A percentile compares a stretch with the other conserved stretches of the same genome.
These are phyloP conservation scores for Aspergillus wentii DNA, from an alignment of 495 filamentous ascomycete species.

Conservation along the genomic window DNA sequence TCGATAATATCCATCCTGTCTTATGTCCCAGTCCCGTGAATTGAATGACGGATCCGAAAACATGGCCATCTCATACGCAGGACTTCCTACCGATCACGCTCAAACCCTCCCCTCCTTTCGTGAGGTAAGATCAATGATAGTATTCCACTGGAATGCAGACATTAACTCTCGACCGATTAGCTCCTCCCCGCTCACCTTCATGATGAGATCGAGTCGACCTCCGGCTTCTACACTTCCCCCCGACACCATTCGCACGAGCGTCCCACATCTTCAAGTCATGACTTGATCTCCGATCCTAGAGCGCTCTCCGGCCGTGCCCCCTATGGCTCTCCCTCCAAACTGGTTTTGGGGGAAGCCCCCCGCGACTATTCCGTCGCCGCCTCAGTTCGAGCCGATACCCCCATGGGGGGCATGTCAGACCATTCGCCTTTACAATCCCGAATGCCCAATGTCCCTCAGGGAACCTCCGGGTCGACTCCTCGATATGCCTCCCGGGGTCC, in stretches of 20 bases:
- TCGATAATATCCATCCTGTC: constrained; percentile 11
- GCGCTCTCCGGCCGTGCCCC: constrained; percentile 20
- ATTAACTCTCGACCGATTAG: constrained; percentile 23
- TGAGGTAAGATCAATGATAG: constrained; percentile 23
- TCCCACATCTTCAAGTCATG: constrained; percentile 25
- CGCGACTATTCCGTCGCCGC: constrained; percentile 26
- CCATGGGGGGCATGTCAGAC: no score
- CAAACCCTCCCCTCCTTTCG: constrained; percentile 43
- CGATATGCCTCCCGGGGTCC: constrained; percentile 26
- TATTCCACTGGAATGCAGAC: background rate
- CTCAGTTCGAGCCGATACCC: constrained; percentile 4
- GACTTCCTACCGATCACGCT: constrained; percentile 28
- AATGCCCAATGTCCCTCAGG: constrained; percentile 8
- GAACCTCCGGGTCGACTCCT: constrained; percentile 7
- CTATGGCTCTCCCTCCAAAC: constrained; percentile 14
- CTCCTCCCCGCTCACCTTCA: constrained; percentile 43
- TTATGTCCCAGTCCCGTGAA: constrained; percentile 38
- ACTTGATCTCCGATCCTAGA: constrained; percentile 26
- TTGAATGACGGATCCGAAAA: constrained; percentile 32
- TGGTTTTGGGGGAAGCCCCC: constrained; percentile 16
- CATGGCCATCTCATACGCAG: constrained; percentile 44
- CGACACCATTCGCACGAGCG: constrained; percentile 31
- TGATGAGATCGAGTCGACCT: constrained; percentile 43
- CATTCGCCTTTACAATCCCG: constrained; percentile 7
- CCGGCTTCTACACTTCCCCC: constrained; percentile 31